A percentile compares a stretch with the other conserved stretches of the same genome.
Evolutionary conservation across 257 asterid genomes (phyloP).

Genomic region (Rauvolfia tetraphylla): DNA sequence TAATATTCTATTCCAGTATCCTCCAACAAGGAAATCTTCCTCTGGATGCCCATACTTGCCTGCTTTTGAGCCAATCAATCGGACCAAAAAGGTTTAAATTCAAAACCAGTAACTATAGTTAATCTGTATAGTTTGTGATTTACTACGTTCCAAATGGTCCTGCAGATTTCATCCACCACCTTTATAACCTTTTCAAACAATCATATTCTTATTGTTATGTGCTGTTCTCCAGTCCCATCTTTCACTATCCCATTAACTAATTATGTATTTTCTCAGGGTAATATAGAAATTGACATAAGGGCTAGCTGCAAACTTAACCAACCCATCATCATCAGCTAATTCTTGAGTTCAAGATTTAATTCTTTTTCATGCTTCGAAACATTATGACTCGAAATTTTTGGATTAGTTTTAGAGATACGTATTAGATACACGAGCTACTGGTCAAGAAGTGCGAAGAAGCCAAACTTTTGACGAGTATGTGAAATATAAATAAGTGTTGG

Average conservation of each 20-base stretch:
- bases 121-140: not conserved
- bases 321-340: not conserved
- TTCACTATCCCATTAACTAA: not conserved
- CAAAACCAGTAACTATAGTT: not conserved
- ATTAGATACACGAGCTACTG: too few relatives aligned
- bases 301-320: not conserved
- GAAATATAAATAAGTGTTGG: not conserved
- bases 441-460: too few relatives aligned
- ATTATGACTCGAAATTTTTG: too few relatives aligned
- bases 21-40: conserved; percentile 8
- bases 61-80: not conserved
- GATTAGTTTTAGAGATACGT: too few relatives aligned
- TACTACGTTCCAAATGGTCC: not conserved
- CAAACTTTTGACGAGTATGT: too few relatives aligned
- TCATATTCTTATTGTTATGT: not conserved
- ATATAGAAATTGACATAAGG: not conserved
- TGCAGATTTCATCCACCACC: not conserved
- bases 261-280: not conserved
- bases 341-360: not conserved
- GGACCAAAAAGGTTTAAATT: not conserved
- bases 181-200: not conserved
- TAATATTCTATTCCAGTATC: not conserved
- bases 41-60: conserved; percentile 8
- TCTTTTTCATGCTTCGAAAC: too few relatives aligned
- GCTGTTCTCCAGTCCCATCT: not conserved